Percentiles rank a stretch among this genome's conserved stretches.
Conservation (phyloP, 805 yeast genomes). For the Saturnispora bothae region DNA sequence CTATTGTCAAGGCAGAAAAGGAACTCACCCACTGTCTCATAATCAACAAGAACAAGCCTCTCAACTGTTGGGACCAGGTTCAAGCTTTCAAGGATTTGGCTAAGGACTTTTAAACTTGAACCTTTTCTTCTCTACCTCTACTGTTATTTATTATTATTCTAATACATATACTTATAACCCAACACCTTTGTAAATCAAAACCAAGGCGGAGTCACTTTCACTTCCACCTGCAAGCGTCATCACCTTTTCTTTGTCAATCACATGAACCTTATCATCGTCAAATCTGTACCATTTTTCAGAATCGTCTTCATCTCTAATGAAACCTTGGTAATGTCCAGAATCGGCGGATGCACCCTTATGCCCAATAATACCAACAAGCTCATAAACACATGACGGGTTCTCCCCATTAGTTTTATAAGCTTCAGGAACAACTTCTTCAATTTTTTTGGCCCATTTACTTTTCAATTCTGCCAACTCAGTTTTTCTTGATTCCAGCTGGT, state of each 20-base stretch:
- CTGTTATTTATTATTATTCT: background rate
- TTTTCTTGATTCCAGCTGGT: slow-evolving; percentile 45
- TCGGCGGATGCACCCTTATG: slow-evolving; percentile 95
- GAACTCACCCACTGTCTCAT: slow-evolving; percentile 50
- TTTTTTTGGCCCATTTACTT: slow-evolving; percentile 39
- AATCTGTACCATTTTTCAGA: slow-evolving; percentile 85
- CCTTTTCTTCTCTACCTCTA: background rate
- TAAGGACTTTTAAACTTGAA: slow-evolving; percentile 12
- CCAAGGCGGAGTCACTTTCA: slow-evolving; percentile 91
- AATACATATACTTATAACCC: slow-evolving; percentile 32
- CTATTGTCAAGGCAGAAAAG: slow-evolving; percentile 36
- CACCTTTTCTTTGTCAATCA: slow-evolving; percentile 70
- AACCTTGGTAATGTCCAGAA: slow-evolving; percentile 94
- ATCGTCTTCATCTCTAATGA: slow-evolving; percentile 61
- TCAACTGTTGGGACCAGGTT: slow-evolving; percentile 78
- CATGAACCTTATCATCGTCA: slow-evolving; percentile 81
- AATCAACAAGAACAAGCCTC: slow-evolving; percentile 50
- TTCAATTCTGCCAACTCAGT: slow-evolving; percentile 38
- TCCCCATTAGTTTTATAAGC: slow-evolving; percentile 41
- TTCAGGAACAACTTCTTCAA: slow-evolving; percentile 33
- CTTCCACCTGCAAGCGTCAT: slow-evolving; percentile 94
- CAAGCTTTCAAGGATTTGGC: slow-evolving; percentile 55
- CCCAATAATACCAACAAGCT: slow-evolving; percentile 72
- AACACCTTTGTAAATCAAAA: slow-evolving; percentile 74
- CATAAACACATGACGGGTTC: slow-evolving; percentile 82